Conservation (phyloP, 2,329 filamentous ascomycete species). For the Trichoderma endophyticum region DNA sequence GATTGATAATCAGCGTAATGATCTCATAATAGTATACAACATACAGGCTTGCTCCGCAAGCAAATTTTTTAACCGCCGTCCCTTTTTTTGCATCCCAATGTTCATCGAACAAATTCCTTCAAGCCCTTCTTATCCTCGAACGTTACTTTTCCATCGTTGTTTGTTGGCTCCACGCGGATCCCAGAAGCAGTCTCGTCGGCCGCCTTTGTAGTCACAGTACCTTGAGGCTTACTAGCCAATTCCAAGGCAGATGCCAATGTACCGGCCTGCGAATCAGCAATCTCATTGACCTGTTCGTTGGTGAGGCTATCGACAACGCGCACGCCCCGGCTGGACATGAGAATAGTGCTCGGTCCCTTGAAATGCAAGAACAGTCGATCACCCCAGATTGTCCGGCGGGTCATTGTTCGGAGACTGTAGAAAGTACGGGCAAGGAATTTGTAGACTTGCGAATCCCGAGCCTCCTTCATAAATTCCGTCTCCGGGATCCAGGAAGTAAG, state of each 20-base stretch:
- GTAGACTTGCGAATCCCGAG: slow-evolving; percentile 72
- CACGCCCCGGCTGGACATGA: slow-evolving; percentile 84
- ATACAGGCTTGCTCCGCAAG: slow-evolving; percentile 9
- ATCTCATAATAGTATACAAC: slow-evolving; percentile 6
- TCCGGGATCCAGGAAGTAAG: slow-evolving; percentile 63
- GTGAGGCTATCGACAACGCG: slow-evolving; percentile 75
- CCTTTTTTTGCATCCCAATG: not conserved
- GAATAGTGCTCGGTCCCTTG: slow-evolving; percentile 76
- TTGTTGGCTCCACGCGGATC: slow-evolving; percentile 55
- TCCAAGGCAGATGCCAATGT: slow-evolving; percentile 59
- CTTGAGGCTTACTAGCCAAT: slow-evolving; percentile 36
- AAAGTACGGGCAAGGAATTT: slow-evolving; percentile 62
- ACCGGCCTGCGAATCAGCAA: slow-evolving; percentile 78
- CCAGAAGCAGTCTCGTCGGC: slow-evolving; percentile 36
- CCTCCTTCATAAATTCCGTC: slow-evolving; percentile 67
- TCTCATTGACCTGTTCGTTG: slow-evolving; percentile 79
- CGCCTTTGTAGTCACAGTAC: slow-evolving; percentile 3
- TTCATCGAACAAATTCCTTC: slow-evolving; percentile 51
- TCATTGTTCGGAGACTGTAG: slow-evolving; percentile 70
- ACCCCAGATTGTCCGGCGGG: slow-evolving; percentile 84
- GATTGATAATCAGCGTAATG: not conserved
- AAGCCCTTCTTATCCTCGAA: slow-evolving; percentile 60
- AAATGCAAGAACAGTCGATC: slow-evolving; percentile 91
- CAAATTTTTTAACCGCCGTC: not conserved
- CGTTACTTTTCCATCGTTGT: slow-evolving; percentile 61